Evolutionary conservation across 2,329 filamentous ascomycete species (phyloP).

Genomic region (Sphaceloma murrayae): DNA sequence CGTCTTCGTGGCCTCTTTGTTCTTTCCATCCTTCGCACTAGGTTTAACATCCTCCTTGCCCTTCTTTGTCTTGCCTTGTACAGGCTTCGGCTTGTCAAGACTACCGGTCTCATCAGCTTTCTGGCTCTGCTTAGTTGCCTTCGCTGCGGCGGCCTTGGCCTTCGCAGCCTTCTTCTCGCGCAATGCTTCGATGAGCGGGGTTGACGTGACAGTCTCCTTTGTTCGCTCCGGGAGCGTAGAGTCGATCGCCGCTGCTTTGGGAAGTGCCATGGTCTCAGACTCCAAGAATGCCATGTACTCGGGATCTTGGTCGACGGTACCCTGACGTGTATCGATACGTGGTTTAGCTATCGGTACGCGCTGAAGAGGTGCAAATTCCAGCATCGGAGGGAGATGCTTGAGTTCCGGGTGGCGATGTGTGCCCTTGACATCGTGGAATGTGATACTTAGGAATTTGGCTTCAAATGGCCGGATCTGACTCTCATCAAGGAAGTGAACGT

Average conservation of each 20-base stretch:
- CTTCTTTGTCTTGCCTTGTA: constrained; percentile 27
- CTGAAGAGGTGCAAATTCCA: constrained; percentile 77
- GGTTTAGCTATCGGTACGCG: constrained; percentile 67
- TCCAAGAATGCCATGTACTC: constrained; percentile 93
- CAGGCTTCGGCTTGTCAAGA: constrained; percentile 28
- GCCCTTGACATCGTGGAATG: constrained; percentile 74
- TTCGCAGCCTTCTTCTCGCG: constrained; percentile 84
- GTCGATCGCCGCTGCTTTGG: constrained; percentile 43
- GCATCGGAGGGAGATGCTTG: constrained; percentile 59
- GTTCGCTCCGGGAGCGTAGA: constrained; percentile 40
- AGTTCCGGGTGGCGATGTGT: constrained; percentile 63
- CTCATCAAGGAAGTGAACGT: constrained; percentile 68
- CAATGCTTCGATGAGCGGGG: constrained; percentile 80
- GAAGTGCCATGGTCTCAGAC: constrained; percentile 64
- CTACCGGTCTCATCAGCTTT: constrained; percentile 31
- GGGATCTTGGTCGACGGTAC: constrained; percentile 90
- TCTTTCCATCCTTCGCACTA: constrained; percentile 26
- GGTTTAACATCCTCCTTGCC: constrained; percentile 29
- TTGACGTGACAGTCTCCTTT: constrained; percentile 56
- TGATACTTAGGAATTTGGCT: constrained; percentile 56
- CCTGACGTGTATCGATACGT: constrained; percentile 73
- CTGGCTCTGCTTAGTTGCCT: constrained; percentile 46
- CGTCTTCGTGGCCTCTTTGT: constrained; percentile 32
- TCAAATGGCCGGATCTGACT: constrained; percentile 58
- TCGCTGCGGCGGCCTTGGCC: constrained; percentile 46